phyloP scores from a whole-genome alignment of 441 rosid genomes.

The Gossypium aridum region DNA sequence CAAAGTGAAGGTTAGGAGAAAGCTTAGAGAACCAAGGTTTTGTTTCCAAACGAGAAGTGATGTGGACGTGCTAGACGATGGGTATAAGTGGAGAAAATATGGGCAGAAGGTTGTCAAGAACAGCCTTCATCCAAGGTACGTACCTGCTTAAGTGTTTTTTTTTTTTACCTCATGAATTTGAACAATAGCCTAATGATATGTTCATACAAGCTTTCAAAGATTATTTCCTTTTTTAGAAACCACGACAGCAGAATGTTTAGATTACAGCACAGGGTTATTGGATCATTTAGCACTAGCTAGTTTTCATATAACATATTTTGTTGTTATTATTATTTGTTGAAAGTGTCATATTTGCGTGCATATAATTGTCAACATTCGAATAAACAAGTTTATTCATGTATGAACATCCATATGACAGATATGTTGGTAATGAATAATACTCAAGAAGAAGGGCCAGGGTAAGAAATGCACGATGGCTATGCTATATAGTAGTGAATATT shows the following conservation, averaged over 20 bases:
- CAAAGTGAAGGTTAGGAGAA: slow-evolving; percentile 79
- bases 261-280: neutral
- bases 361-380: too few species aligned
- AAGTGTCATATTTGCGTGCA: too few species aligned
- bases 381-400: neutral
- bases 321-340: too few species aligned
- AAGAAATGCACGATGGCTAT: neutral
- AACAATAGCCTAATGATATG: neutral
- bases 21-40: slow-evolving; percentile 93
- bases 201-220: neutral
- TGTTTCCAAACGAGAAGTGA: slow-evolving; percentile 96
- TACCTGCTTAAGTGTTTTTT: too few species aligned
- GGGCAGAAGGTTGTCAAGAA: slow-evolving; percentile 96
- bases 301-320: neutral
- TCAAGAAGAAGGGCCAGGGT: neutral
- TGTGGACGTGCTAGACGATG: slow-evolving; percentile 89
- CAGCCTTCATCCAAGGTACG: slow-evolving; percentile 98
- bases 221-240: neutral
- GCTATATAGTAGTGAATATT: too few species aligned
- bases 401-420: neutral
- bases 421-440: neutral
- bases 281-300: neutral
- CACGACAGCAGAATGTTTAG: neutral
- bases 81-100: slow-evolving; percentile 95
- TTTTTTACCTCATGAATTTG: neutral